Conservation (phyloP, 495 filamentous ascomycete species). For the Lasiosphaeria hispida region DNA sequence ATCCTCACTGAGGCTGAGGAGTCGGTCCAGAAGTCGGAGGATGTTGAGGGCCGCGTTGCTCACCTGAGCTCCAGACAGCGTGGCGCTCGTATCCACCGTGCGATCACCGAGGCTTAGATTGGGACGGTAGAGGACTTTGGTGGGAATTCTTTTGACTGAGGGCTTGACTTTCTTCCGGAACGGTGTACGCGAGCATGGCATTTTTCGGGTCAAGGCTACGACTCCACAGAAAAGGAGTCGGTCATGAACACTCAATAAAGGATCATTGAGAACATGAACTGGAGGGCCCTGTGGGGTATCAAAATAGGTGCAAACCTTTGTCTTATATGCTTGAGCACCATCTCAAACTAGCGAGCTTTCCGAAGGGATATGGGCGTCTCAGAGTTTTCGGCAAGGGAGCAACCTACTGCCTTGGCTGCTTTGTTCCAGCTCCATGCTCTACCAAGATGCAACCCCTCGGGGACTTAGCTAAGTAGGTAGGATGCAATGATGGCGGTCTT, state of each 20-base stretch:
- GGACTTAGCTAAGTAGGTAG: too few species aligned
- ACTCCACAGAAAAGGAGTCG: constrained; percentile 38
- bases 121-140: constrained; percentile 18
- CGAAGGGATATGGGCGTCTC: too few species aligned
- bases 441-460: too few species aligned
- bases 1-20: constrained; percentile 97
- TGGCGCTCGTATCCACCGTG: constrained; percentile 69
- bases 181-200: constrained; percentile 43
- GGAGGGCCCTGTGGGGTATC: constrained; percentile 21
- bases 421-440: too few species aligned
- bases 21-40: constrained; percentile 78
- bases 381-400: too few species aligned
- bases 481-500: too few species aligned
- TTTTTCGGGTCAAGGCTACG: constrained; percentile 41
- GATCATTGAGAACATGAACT: constrained; percentile 31
- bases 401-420: too few species aligned
- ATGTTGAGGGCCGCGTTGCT: constrained; percentile 55
- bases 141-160: constrained; percentile 31
- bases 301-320: constrained; percentile 22
- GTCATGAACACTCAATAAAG: constrained; percentile 39
- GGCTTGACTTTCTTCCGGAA: constrained; percentile 41
- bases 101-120: constrained; percentile 75
- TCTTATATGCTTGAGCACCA: constrained; percentile 11
- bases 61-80: constrained; percentile 86
- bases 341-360: background rate